Conservation (phyloP, 2,329 filamentous ascomycete species). For the Herpotrichia juniperi region DNA sequence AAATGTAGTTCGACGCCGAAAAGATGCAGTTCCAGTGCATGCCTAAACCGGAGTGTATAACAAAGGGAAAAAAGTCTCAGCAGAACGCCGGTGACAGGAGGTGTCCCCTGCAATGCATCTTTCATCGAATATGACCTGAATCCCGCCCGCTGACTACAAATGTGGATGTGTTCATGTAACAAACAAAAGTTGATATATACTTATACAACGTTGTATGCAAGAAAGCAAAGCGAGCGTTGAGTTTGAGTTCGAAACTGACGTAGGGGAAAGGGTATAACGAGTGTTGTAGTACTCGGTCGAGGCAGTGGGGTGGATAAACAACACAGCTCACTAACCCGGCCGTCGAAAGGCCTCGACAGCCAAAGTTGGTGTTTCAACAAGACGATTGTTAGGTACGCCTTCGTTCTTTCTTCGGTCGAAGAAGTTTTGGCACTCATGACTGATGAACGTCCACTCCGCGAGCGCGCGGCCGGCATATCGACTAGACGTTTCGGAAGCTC, state of each 20-base stretch:
- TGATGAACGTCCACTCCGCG: slow-evolving; percentile 78
- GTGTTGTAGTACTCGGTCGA: too few species aligned
- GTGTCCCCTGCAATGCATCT: neutral
- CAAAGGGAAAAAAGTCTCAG: neutral
- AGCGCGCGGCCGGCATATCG: slow-evolving; percentile 74
- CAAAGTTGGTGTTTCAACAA: slow-evolving; percentile 72
- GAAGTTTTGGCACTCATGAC: slow-evolving; percentile 81
- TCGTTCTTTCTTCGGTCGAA: slow-evolving; percentile 77
- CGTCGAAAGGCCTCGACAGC: slow-evolving; percentile 68
- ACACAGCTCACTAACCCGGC: slow-evolving; percentile 42
- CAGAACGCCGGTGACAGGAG: neutral
- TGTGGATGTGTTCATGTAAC: neutral
- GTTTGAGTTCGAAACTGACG: neutral
- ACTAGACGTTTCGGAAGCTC: slow-evolving; percentile 48
- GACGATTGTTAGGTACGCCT: slow-evolving; percentile 68
- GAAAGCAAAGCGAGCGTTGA: neutral
- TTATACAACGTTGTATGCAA: slow-evolving; percentile 1
- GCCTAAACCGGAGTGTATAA: neutral
- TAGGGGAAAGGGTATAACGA: too few species aligned
- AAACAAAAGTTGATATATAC: neutral
- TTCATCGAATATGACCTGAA: neutral
- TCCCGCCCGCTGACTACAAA: neutral
- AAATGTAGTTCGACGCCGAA: neutral
- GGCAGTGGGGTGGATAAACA: too few species aligned
- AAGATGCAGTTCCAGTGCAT: neutral